Percentiles rank a stretch among this genome's conserved stretches.
Evolutionary conservation across 1,284 basidiomycete genomes (phyloP).

Genomic region (Ustilago esculenta): DNA sequence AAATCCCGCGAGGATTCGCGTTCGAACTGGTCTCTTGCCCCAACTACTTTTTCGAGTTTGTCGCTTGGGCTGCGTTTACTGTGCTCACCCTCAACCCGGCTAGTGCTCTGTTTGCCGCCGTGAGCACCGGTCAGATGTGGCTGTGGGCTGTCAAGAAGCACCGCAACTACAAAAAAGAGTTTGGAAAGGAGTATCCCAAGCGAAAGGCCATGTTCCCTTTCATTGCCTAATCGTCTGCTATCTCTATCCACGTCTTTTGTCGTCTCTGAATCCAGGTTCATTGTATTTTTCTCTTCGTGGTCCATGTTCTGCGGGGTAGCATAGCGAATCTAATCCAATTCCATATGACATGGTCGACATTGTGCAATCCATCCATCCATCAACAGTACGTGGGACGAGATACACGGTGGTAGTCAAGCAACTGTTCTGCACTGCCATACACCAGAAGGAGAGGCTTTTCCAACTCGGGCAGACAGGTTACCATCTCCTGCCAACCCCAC

Average conservation of each 20-base stretch:
- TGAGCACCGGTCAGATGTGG: conserved; percentile 79
- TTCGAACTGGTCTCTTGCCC: conserved; percentile 87
- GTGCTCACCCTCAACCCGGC: conserved; percentile 74
- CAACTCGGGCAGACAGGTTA: conserved; percentile 48
- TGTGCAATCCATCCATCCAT: not conserved
- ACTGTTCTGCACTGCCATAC: conserved; percentile 54
- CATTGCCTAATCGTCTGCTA: conserved; percentile 63
- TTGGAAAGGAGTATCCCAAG: conserved; percentile 80
- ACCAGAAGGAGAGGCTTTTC: conserved; percentile 52
- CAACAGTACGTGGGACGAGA: conserved; percentile 57
- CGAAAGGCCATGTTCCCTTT: conserved; percentile 87
- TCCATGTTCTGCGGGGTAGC: no score
- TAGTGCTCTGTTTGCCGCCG: conserved; percentile 79
- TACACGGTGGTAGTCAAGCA: conserved; percentile 60
- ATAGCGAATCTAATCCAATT: not conserved
- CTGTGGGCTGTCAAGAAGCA: conserved; percentile 95
- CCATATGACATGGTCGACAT: not conserved
- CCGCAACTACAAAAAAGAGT: conserved; percentile 88
- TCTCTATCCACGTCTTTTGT: not conserved
- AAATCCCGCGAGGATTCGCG: conserved; percentile 81
- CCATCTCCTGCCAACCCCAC: conserved; percentile 38
- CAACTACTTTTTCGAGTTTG: conserved; percentile 90
- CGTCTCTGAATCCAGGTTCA: no score
- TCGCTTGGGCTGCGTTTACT: conserved; percentile 80
- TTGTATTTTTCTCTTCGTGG: no score